Base-by-base conservation (phyloP, 2,329 filamentous ascomycete species). In the Zelopaecilomyces penicillatus region DNA sequence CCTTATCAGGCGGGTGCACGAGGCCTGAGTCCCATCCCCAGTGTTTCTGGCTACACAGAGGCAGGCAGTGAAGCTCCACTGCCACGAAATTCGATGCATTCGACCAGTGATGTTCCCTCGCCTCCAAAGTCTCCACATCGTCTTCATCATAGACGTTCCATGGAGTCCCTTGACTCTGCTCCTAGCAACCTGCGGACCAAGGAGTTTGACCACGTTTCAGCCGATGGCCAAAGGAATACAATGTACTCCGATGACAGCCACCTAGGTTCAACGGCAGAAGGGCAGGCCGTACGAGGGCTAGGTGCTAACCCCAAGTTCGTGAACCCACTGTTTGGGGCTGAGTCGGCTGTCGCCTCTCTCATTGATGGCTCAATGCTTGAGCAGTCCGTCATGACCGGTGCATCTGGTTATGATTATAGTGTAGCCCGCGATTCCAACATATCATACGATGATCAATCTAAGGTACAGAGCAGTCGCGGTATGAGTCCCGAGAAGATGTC, bases 331-430 rank as follows among this genome's bases (percentile, higher is more conserved):
- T 59, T 81, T 31, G 87, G 78, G 2, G 82, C 95, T 0, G 90
- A 96, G 63, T 96, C 90, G 10, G 86, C 85, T 7, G 90, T 97
- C 8, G 91, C 91, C 6, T 96, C 90, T 11, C 70, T 97, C 5
- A 69, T 83, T 2, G 84, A 93, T 54, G 87, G 89, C 12, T 91
- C 88, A 0, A 69, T 75, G 62, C 61, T 79, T 11, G 75, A 79
- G 4, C 75, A 76, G 42, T 94, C 88, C 2, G 77, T 83, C 9
- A 60, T 95, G 43, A 90, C 80, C 3, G 69, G 59, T 32, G 73
- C 71, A 7, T 82, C 79, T 9, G 71, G 69, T 30, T 54, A 74
- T 50, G 71, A 75, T 28, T 75, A 73, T 49, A 53, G 47, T 27
- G 52, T 65, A 50, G 55, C 57, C 47, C 50, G 66, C 46, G 54